These are phyloP conservation scores for Stachybotrys echinatus DNA, from an alignment of 2,329 filamentous ascomycete species.

Conservation along the genomic window DNA sequence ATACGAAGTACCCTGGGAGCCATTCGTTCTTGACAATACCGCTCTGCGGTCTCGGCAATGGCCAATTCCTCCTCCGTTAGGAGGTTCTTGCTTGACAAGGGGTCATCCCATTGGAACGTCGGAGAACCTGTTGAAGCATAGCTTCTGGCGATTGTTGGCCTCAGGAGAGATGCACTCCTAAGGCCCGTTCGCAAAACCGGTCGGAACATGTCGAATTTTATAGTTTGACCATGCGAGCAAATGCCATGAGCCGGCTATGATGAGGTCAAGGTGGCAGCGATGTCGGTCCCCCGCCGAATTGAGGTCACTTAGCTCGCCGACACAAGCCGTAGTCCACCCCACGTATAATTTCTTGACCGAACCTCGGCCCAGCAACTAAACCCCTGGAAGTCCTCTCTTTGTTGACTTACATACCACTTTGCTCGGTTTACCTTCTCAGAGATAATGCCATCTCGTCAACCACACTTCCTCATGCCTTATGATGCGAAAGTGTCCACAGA, in stretches of 20 bases:
- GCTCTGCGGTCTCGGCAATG: conserved; percentile 83
- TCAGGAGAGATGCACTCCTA: conserved; percentile 15
- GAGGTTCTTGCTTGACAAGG: conserved; percentile 67
- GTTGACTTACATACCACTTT: no score
- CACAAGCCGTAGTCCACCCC: background rate
- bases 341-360: background rate
- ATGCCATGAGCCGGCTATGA: background rate
- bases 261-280: background rate
- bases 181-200: conserved; percentile 21
- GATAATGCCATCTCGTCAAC: no score
- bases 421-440: no score
- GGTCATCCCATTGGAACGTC: conserved; percentile 87
- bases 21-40: conserved; percentile 89
- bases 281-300: background rate
- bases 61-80: conserved; percentile 88
- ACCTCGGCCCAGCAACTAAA: background rate
- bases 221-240: background rate
- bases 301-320: background rate
- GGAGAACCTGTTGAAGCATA: conserved; percentile 29
- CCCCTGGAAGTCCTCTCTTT: no score
- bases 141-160: conserved; percentile 20
- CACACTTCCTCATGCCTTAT: no score
- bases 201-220: conserved; percentile 19
- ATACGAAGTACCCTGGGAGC: conserved; percentile 79
- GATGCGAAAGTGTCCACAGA: no score